These are phyloP conservation scores for Fusarium pseudograminearum DNA, from an alignment of 2,329 filamentous ascomycete species.

Conservation along the genomic window DNA sequence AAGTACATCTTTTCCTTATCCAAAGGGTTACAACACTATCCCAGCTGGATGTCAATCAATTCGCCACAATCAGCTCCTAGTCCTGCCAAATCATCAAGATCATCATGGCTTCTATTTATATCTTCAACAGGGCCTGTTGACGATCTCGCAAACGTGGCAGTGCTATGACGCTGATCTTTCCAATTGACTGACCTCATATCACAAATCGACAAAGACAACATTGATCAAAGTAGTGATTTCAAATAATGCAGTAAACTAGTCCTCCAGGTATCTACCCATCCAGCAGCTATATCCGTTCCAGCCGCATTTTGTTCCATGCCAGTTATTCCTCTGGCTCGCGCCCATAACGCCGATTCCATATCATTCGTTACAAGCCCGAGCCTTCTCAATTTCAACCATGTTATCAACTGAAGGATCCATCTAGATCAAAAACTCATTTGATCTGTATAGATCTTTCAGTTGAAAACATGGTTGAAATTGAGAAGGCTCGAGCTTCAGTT, in stretches of 20 bases:
- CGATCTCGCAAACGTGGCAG: constrained; percentile 29
- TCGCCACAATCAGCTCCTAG: constrained; percentile 11
- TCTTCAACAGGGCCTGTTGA: background rate
- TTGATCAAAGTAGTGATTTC: constrained; percentile 6
- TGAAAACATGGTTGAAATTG: accelerated
- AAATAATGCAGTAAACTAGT: constrained; percentile 1
- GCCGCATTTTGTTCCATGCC: constrained; percentile 31
- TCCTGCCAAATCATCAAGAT: constrained; percentile 10
- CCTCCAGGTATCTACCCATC: constrained; percentile 31
- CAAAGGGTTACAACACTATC: background rate
- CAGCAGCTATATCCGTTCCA: constrained; percentile 27
- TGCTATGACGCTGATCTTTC: background rate
- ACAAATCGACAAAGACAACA: background rate
- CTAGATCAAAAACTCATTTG: no score
- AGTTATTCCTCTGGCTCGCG: constrained; percentile 23
- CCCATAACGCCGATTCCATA: constrained; percentile 34
- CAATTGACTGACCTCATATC: background rate
- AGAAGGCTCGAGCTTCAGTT: no score
- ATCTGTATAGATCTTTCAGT: no score
- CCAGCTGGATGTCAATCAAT: background rate
- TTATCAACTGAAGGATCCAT: no score
- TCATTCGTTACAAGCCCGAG: no score
- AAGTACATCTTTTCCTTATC: background rate
- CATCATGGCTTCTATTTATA: constrained; percentile 32
- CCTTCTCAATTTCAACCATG: no score